Base-by-base conservation (phyloP, 1,139 yeast genomes). In the Yarrowia galli region DNA sequence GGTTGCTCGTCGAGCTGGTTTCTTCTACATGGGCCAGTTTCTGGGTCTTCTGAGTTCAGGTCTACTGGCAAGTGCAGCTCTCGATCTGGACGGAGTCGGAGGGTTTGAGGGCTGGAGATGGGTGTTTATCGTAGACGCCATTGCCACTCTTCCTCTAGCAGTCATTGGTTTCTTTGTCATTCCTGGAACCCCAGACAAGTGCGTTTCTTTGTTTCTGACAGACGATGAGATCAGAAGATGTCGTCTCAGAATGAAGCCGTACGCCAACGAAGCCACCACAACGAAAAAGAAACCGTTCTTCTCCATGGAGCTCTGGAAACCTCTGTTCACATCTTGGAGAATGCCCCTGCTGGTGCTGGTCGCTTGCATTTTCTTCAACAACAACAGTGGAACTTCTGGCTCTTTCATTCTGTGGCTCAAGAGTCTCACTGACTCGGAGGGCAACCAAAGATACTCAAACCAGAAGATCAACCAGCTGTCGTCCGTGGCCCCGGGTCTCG, bases 101-200 rank as follows among this genome's bases (percentile, higher is more conserved):
- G 92, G 92, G 2, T 76, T 85, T 51, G 82, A 83, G 9, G 87
- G 92, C 38, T 89, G 96, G 96, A 84, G 88, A 77, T 89, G 95
- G 95, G 85, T 89, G 76, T 89, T 88, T 74, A 84, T 90, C 67
- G 82, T 90, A 68, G 92, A 89, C 76, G 91, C 92, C 42, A 78
- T 87, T 49, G 81, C 88, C 53, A 86, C 92, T 1, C 73, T 87
- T 20, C 83, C 79, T 5, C 84, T 88, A 56, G 91, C 89, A 7
- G 18, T 87, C 25, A 75, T 85, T 71, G 92, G 92, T 0, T 82
- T 87, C 72, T 84, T 85, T 73, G 73, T 83, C 71, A 79, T 88
- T 71, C 93, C 95, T 2, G 92, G 92, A 64, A 87, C 89, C 45
- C 93, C 93, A 0, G 72, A 72, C 16, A 74, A 72, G 69, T 83